Evolutionary conservation across 495 filamentous ascomycete genomes (phyloP).

Genomic region (Podospora didyma): DNA sequence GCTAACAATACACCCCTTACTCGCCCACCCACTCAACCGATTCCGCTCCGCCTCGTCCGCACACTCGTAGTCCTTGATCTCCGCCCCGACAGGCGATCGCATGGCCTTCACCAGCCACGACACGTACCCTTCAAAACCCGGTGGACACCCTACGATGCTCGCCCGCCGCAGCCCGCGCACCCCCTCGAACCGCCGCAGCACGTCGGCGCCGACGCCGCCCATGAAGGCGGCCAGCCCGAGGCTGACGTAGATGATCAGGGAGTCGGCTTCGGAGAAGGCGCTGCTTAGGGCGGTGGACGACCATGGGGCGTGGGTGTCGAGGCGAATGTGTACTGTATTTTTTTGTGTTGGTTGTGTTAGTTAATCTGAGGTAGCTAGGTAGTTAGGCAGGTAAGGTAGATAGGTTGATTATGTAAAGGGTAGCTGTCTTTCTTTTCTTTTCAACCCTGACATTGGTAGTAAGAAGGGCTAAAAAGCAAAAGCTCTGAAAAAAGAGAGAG

Average conservation of each 20-base stretch:
- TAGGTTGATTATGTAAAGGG: too few species aligned
- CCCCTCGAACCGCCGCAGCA: slow-evolving; percentile 44
- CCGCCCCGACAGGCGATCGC: slow-evolving; percentile 23
- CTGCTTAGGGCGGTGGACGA: background rate
- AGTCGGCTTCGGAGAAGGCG: background rate
- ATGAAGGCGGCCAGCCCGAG: slow-evolving; percentile 28
- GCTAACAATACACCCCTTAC: background rate
- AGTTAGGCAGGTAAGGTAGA: too few species aligned
- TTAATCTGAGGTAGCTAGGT: too few species aligned
- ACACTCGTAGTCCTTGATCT: slow-evolving; percentile 15
- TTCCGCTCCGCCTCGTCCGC: slow-evolving; percentile 15
- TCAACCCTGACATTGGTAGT: too few species aligned
- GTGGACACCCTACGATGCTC: slow-evolving; percentile 37
- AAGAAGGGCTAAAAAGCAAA: too few species aligned
- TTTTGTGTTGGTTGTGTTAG: too few species aligned
- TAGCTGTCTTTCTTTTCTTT: too few species aligned
- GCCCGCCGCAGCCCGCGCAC: slow-evolving; percentile 46
- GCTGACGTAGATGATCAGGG: background rate
- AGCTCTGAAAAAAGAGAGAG: too few species aligned
- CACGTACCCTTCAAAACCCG: slow-evolving; percentile 38
- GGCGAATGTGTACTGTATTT: background rate
- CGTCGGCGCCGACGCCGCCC: slow-evolving; percentile 31
- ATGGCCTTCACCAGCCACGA: slow-evolving; percentile 43
- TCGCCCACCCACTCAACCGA: slow-evolving; percentile 11
- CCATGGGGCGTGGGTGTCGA: background rate